These are phyloP conservation scores for Funneliformis geosporum DNA, from an alignment of 192 early-diverging fungal species.

Conservation along the genomic window DNA sequence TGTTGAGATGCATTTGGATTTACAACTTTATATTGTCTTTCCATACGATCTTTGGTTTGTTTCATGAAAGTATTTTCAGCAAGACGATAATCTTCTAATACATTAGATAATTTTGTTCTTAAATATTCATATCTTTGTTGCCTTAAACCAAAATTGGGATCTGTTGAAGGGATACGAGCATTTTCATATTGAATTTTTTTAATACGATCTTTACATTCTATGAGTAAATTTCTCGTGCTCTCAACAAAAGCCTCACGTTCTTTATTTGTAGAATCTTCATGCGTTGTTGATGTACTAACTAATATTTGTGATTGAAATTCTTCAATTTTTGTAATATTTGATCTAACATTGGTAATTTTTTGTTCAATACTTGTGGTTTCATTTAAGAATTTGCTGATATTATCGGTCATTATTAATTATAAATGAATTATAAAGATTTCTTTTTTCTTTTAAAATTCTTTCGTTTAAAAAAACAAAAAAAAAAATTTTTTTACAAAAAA, in stretches of 20 bases:
- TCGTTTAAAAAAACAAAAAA: no score
- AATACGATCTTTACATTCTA: slow-evolving; percentile 17
- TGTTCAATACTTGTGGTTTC: slow-evolving; percentile 10
- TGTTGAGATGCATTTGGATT: slow-evolving; percentile 77
- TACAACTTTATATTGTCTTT: slow-evolving; percentile 81
- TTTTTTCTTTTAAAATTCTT: no score
- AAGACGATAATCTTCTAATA: slow-evolving; percentile 56
- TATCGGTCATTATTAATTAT: not conserved
- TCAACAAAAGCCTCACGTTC: not conserved
- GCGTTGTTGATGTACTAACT: not conserved
- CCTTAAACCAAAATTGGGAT: slow-evolving; percentile 11
- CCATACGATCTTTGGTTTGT: slow-evolving; percentile 80
- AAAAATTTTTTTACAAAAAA: no score
- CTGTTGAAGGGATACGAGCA: not conserved
- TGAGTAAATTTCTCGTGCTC: not conserved
- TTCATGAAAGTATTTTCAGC: slow-evolving; percentile 77
- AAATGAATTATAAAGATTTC: no score
- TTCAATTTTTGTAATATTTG: slow-evolving; percentile 11
- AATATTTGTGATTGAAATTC: slow-evolving; percentile 11
- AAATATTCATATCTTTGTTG: slow-evolving; percentile 37
- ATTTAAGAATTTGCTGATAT: not conserved
- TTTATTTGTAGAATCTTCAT: not conserved
- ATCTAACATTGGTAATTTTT: not conserved
- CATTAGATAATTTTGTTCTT: slow-evolving; percentile 60
- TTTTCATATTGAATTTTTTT: slow-evolving; percentile 26